phyloP scores from a whole-genome alignment of 2,329 filamentous ascomycete genomes.

The Colletotrichum sp. region DNA sequence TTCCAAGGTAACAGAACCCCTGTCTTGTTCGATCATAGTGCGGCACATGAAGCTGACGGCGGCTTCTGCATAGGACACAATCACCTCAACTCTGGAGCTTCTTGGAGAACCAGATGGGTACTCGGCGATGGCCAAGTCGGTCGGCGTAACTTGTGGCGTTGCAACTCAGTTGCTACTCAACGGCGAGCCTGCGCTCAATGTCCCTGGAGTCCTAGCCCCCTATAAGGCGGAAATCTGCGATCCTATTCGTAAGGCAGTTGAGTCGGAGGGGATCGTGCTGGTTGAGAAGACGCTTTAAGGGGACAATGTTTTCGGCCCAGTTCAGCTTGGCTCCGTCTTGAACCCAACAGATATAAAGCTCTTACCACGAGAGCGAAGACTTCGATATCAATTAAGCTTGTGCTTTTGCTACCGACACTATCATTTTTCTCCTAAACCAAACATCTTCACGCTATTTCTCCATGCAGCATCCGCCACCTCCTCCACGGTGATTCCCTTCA shows the following conservation, averaged over 20 bases:
- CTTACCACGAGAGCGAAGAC: neutral
- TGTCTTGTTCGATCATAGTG: no score
- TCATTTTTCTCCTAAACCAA: constrained; percentile 9
- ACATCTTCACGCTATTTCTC: constrained; percentile 39
- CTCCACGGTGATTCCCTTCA: constrained; percentile 47
- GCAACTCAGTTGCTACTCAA: constrained; percentile 80
- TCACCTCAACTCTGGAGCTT: constrained; percentile 68
- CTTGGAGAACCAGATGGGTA: constrained; percentile 72
- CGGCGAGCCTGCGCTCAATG: constrained; percentile 63
- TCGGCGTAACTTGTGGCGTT: constrained; percentile 71
- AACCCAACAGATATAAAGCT: neutral
- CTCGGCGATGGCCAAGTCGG: constrained; percentile 71
- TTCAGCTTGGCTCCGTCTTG: neutral
- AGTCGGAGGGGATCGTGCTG: constrained; percentile 76
- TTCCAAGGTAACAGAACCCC: constrained; percentile 29
- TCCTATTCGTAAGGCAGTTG: constrained; percentile 78
- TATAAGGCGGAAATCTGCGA: constrained; percentile 74
- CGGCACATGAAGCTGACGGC: neutral
- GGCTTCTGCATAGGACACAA: constrained; percentile 35
- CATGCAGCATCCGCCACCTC: constrained; percentile 45
- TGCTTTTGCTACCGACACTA: neutral
- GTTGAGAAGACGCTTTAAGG: constrained; percentile 64
- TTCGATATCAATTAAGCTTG: neutral
- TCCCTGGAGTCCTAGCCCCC: constrained; percentile 79
- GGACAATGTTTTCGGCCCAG: neutral